Conservation (phyloP, 78 protist species). For the Cyanophora paradoxa region DNA sequence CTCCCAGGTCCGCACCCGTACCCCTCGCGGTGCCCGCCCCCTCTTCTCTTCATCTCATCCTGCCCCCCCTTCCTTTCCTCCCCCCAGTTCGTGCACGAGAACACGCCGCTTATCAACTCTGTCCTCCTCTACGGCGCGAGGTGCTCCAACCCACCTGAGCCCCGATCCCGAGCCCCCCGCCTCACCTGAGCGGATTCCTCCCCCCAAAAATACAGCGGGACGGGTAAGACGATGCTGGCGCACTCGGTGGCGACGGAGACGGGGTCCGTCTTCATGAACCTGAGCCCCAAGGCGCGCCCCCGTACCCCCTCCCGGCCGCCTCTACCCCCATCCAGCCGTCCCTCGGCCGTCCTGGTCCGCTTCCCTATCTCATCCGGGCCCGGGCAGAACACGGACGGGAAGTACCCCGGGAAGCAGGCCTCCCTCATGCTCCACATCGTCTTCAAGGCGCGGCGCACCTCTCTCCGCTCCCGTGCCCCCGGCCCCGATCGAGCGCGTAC, state of each 20-base stretch:
- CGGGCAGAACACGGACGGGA: background rate
- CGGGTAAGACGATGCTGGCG: conserved; percentile 56
- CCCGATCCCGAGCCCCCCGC: too few species aligned
- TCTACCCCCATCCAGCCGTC: background rate
- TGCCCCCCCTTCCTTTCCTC: too few species aligned
- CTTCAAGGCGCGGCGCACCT: conserved; percentile 19
- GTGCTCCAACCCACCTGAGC: too few species aligned
- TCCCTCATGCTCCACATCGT: conserved; percentile 21
- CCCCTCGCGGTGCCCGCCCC: too few species aligned
- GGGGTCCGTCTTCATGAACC: conserved; percentile 38
- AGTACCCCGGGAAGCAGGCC: conserved; percentile 23
- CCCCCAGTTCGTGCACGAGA: too few species aligned
- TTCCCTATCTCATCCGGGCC: background rate
- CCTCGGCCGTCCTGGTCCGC: background rate
- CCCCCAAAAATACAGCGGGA: too few species aligned
- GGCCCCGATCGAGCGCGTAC: background rate
- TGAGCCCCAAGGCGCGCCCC: too few species aligned
- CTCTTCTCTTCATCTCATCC: too few species aligned
- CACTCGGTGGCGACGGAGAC: conserved; percentile 34
- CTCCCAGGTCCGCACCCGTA: background rate
- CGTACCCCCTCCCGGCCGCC: too few species aligned
- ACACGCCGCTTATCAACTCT: conserved; percentile 4
- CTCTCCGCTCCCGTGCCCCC: background rate
- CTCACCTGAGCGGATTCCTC: too few species aligned
- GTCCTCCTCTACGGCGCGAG: conserved; percentile 30